Base-by-base conservation (phyloP, 2,329 filamentous ascomycete species). In the Sporothrix globosa region DNA sequence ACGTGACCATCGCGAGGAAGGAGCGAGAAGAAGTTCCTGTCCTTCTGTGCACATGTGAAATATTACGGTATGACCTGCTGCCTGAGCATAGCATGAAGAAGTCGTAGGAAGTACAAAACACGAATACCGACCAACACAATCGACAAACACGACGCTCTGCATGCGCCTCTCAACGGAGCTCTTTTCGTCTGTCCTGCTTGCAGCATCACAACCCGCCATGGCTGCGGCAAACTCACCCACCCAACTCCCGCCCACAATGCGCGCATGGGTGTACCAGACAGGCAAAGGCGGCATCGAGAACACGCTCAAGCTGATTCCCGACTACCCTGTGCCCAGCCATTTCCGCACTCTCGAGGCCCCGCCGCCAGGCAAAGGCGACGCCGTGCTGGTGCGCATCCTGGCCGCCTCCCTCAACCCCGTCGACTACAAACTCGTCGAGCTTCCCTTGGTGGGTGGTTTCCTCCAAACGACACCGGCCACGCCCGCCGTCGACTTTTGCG, bases 401-500 rank as follows among this genome's bases (percentile, higher is more conserved):
- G 79, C 80, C 73, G 79, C 81, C 1, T 77, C 79, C 5, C 76
- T 84, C 46, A 86, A 87, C 75, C 84, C 84, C 0, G 81, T 82
- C 70, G 84, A 86, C 76, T 81, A 82, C 80, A 86, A 86, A 72
- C 61, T 84, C 4, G 75, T 78, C n/a, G 81, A 83, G 66, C 69
- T 82, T 4, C 80, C 80, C 11, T 2, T 83, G 53, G 73, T 81
- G 46, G 77, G 82, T 4, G 79, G 79, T 27, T 70, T 79, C 53
- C 72, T 79, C 7, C 65, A 80, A n/a, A 65, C 75, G 48, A 76
- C 76, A 21, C 84, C 85, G 27, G 81, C 81, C 21, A 82, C 79
- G 1, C 82, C 82, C 0, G 82, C 82, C 21, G 80, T 83, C 74
- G 87, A 89, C 74, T 84, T 85, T 73, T 80, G 81, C 73, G 87